Base-by-base conservation (phyloP, 805 yeast species). In the Candida multigemmis region DNA sequence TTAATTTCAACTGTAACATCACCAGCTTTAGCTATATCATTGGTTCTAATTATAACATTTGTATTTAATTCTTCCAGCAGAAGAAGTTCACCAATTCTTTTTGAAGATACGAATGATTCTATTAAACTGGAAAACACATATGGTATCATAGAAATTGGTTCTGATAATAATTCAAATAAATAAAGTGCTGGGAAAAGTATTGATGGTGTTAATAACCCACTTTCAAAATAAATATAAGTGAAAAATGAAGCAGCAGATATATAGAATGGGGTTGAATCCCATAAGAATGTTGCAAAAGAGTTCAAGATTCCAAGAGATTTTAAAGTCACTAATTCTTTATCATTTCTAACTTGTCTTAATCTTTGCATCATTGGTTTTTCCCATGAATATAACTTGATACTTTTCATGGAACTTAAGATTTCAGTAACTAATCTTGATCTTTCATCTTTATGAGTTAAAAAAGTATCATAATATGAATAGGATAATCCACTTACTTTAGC, bases 361-460 rank as follows among this genome's bases (percentile, higher is more conserved):
- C 49, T 46, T 17, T 42, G 36, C 31, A 58, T 37, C 60, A 59
- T 56, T 13, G 65, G 65, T 17, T 35, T 35, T 32, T 60, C 66
- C 66, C 66, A 60, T 3, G 65, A 50, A 34, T 59, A 60, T 21
- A 60, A 47, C 34, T 60, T 60, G 38, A 60, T 45, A 25, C 56
- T 50, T 33, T 58, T 60, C 18, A 57, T 51, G 6, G 63, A 46
- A 28, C 42, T 46, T 28, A 60, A 47, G 25, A 60, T 55, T 33
- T 60, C 66, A 16, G 53, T 49, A 30, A 55, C 56, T 28, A 58
- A 42, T 13, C 53, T 45, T 3, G 60, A 51, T 38, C 67, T 44
- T 16, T 45, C 44, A 33, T 60, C 67, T 36, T 50, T 59, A 32
- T 43, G 43, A 30, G 50, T 45, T 60, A 57, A 48, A 16, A 26